Base-by-base conservation (phyloP, 257 asterid species). In the Nemophila menziesii region DNA sequence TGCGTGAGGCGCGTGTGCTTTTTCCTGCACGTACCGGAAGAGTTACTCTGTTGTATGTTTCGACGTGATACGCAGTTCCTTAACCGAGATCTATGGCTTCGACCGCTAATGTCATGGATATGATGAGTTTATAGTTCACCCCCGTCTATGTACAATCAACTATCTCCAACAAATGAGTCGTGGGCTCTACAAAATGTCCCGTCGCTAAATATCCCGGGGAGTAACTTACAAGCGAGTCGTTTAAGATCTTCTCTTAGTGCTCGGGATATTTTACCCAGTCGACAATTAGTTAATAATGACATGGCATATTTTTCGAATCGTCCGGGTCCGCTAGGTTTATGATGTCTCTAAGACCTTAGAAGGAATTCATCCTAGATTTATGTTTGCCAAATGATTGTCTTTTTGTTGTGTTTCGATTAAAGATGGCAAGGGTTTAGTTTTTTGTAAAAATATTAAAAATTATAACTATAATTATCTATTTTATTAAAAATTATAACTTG, bases 121-220 rank as follows among this genome's bases (percentile, higher is more conserved):
- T 84, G 95, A n/a, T 84, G 61, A 80, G 62, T 46, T 71, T 77
- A 16, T 41, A 77, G 92, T 20, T 89, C 97, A 8, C 97, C 97
- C 11, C 68, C 92, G 8, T 62, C 82, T 44, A 71, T 80, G 16
- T 79, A 75, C 45, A 79, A 73, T 49, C 93, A 66, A 48, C n/a
- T 80, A 65, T 83, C 97, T 1, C 95, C 97, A 16, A 63, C 79
- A 4, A 45, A n/a, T n/a, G n/a, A n/a, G n/a, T n/a, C 69, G 9
- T 85, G 98, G 96, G 69, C 93, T 51, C 94, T 81, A 44, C 90
- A 74, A 18, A 84, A 76, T 55, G 87, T 81, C 5, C 98, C 95
- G 0, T 65, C 96, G 1, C 86, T 84, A 36, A 80, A 74, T 76
- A 79, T 84, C 8, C 86, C 95, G 2, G 94, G 93, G 26, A 80